Conservation (phyloP, 176 grass and related monocot species). For the Cymbopogon citratus region DNA sequence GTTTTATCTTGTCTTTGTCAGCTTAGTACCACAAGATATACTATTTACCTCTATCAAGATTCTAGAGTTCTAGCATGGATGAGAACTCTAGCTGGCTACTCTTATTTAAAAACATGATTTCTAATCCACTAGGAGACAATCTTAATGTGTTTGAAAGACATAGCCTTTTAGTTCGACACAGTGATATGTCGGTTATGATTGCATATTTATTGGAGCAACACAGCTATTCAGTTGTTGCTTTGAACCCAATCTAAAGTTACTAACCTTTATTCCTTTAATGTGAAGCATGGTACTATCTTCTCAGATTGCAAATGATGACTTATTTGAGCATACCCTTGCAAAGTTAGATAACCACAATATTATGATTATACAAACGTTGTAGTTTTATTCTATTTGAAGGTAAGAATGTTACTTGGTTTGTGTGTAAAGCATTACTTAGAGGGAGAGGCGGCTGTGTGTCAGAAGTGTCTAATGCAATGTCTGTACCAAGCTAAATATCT, state of each 20-base stretch:
- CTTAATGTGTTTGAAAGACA: slow-evolving; percentile 1
- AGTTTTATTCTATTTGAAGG: slow-evolving; percentile 25
- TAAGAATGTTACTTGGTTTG: slow-evolving; percentile 9
- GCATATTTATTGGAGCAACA: neutral
- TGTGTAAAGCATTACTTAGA: neutral
- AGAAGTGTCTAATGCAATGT: neutral
- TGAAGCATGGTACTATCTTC: neutral
- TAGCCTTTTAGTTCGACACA: neutral
- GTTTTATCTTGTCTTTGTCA: neutral
- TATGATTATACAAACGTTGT: neutral
- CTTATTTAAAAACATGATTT: neutral
- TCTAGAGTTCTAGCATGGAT: slow-evolving; percentile 5
- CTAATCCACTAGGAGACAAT: neutral
- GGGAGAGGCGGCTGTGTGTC: neutral
- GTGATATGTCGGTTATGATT: neutral
- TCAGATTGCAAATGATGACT: neutral
- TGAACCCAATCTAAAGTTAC: neutral
- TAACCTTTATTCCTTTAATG: slow-evolving; percentile 1
- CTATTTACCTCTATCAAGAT: neutral
- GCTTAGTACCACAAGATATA: neutral
- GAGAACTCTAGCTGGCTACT: neutral
- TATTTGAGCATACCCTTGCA: neutral
- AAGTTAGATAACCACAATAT: neutral
- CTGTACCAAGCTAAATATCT: neutral
- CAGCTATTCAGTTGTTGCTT: neutral